A percentile compares a stretch with the other conserved stretches of the same genome.
Conservation (phyloP, 176 grass and related monocot species). For the Carex cristatella region DNA sequence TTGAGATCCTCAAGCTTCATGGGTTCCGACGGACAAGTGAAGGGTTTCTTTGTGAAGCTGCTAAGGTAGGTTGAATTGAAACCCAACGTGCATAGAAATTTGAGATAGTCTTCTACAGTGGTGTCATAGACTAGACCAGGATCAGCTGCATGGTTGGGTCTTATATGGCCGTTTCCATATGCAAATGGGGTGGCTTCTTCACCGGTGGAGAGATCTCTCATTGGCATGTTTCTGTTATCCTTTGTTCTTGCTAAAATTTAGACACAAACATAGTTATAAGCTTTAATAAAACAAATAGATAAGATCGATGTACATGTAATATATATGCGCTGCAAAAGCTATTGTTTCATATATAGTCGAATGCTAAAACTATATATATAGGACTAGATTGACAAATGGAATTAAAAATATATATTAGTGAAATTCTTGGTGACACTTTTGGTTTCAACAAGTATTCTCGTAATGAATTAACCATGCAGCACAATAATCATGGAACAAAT, state of each 20-base stretch:
- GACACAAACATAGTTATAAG: neutral
- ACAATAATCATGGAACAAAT: neutral
- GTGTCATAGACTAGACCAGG: conserved; percentile 73
- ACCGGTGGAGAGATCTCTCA: conserved; percentile 26
- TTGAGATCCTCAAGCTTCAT: conserved; percentile 60
- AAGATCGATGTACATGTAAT: too few relatives aligned
- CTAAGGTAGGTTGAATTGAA: conserved; percentile 10
- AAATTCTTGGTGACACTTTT: too few relatives aligned
- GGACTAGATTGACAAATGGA: too few relatives aligned
- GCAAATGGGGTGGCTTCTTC: conserved; percentile 44
- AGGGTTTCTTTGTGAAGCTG: conserved; percentile 24
- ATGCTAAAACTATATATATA: too few relatives aligned
- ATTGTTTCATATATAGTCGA: too few relatives aligned
- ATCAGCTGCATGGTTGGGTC: conserved; percentile 55
- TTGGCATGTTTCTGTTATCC: conserved; percentile 51
- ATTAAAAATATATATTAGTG: too few relatives aligned
- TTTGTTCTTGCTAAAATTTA: conserved; percentile 38
- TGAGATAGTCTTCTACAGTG: conserved; percentile 40
- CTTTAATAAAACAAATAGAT: neutral
- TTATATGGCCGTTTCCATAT: conserved; percentile 59
- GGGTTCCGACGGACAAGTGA: conserved; percentile 29
- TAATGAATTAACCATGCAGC: neutral
- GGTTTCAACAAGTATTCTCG: too few relatives aligned
- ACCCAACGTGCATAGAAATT: conserved; percentile 59
- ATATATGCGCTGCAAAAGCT: too few relatives aligned